Conservation (phyloP, 2,329 filamentous ascomycete species). For the Rutstroemia sp. region DNA sequence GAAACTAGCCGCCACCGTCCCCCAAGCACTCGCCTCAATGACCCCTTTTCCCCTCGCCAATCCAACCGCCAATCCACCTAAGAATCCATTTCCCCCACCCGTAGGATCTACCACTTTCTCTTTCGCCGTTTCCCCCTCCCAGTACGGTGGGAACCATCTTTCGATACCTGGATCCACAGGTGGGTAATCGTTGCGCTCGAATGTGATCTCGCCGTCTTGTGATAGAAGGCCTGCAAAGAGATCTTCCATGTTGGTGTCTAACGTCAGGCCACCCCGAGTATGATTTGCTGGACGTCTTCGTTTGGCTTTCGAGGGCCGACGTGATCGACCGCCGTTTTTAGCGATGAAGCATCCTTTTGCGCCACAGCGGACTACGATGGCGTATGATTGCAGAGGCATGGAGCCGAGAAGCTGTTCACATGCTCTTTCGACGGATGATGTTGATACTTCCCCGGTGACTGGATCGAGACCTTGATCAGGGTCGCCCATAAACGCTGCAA, state of each 20-base stretch:
- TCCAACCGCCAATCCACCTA: conserved; percentile 53
- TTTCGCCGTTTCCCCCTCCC: conserved; percentile 30
- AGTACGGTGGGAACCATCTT: conserved; percentile 74
- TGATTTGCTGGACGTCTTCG: conserved; percentile 24
- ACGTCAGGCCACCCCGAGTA: conserved; percentile 44
- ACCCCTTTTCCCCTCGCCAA: conserved; percentile 52
- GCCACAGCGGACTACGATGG: conserved; percentile 63
- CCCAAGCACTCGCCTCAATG: conserved; percentile 70
- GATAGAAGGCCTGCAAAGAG: conserved; percentile 52
- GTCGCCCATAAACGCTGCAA: conserved; percentile 74
- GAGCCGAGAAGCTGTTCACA: conserved; percentile 56
- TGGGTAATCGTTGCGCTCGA: conserved; percentile 44
- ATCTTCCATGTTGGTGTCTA: conserved; percentile 56
- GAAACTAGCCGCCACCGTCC: conserved; percentile 78
- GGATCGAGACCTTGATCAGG: conserved; percentile 33
- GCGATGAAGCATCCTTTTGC: conserved; percentile 65
- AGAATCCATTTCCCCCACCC: conserved; percentile 86
- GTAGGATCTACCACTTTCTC: conserved; percentile 75
- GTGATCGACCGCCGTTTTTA: conserved; percentile 26
- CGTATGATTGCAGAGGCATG: conserved; percentile 57
- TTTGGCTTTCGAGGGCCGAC: conserved; percentile 14
- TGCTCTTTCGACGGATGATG: conserved; percentile 45
- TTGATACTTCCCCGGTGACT: conserved; percentile 38
- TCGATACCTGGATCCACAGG: conserved; percentile 45
- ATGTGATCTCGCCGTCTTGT: conserved; percentile 38